These are phyloP conservation scores for Aspergillus pseudonomiae DNA, from an alignment of 2,329 filamentous ascomycete genomes.

Conservation along the genomic window DNA sequence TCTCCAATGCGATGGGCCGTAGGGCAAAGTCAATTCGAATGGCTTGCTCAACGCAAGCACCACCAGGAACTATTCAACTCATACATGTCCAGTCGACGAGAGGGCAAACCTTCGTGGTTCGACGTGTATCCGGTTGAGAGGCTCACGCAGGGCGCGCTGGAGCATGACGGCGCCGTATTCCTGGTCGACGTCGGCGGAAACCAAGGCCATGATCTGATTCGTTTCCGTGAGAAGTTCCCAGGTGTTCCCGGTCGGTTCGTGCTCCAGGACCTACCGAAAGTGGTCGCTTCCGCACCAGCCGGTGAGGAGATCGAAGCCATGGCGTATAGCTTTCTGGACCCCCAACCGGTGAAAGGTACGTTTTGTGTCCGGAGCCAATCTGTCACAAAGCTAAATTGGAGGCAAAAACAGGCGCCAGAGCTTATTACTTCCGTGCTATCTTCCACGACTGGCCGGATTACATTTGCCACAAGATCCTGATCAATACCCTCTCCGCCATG, in stretches of 20 bases:
- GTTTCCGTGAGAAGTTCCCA: slow-evolving; percentile 35
- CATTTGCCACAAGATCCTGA: slow-evolving; percentile 35
- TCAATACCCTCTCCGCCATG: slow-evolving; percentile 37
- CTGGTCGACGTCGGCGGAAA: slow-evolving; percentile 49
- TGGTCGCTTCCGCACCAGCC: slow-evolving; percentile 18
- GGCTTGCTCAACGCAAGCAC: slow-evolving; percentile 28
- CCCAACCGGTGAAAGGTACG: slow-evolving; percentile 35
- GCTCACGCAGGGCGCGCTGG: slow-evolving; percentile 26
- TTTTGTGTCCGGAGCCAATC: neutral
- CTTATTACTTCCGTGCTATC: slow-evolving; percentile 42
- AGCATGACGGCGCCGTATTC: slow-evolving; percentile 32
- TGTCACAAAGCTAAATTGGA: neutral
- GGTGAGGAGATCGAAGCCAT: slow-evolving; percentile 31
- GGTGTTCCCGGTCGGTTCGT: slow-evolving; percentile 39
- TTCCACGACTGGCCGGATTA: slow-evolving; percentile 44
- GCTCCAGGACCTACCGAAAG: slow-evolving; percentile 44
- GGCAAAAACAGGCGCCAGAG: slow-evolving; percentile 29
- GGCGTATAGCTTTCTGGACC: slow-evolving; percentile 38
- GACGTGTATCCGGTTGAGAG: slow-evolving; percentile 35
- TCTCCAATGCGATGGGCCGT: slow-evolving; percentile 38
- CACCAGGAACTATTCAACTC: slow-evolving; percentile 36
- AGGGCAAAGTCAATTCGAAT: slow-evolving; percentile 38
- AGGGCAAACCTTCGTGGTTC: slow-evolving; percentile 35
- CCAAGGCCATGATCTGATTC: slow-evolving; percentile 42
- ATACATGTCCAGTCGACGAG: slow-evolving; percentile 37